phyloP scores from a whole-genome alignment of 257 asterid species.

The Solanum sejunctum region DNA sequence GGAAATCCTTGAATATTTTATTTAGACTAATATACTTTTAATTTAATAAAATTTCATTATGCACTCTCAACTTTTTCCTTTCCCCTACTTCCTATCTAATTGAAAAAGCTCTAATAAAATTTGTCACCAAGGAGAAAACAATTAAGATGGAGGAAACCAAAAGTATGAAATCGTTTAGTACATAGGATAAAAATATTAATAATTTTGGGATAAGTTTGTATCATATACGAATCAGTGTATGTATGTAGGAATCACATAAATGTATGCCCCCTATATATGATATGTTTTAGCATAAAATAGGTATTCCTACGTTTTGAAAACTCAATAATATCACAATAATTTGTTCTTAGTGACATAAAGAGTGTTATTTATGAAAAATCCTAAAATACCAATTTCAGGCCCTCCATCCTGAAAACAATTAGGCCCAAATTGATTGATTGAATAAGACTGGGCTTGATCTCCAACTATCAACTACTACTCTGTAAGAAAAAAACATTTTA shows the following conservation, averaged over 20 bases:
- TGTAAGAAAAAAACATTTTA: too few relatives aligned
- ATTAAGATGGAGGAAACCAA: background rate
- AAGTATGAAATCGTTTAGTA: background rate
- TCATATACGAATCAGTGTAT: background rate
- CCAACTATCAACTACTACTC: background rate
- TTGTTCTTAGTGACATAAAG: background rate
- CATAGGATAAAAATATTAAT: background rate
- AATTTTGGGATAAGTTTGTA: background rate
- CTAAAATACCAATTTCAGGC: background rate
- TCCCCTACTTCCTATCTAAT: background rate
- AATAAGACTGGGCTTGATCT: background rate
- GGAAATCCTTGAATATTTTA: background rate
- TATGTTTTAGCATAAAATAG: background rate
- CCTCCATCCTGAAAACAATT: background rate
- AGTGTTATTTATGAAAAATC: background rate
- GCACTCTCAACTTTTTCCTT: background rate
- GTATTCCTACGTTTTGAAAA: background rate
- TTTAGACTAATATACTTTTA: background rate
- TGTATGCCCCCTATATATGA: background rate
- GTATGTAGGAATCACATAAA: background rate
- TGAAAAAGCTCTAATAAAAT: background rate
- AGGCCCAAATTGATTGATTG: background rate
- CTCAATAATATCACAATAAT: background rate
- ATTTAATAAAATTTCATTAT: too few relatives aligned
- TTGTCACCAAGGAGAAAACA: background rate